Conservation (phyloP, 2,329 filamentous ascomycete genomes). For the Waltergamsia citrina region DNA sequence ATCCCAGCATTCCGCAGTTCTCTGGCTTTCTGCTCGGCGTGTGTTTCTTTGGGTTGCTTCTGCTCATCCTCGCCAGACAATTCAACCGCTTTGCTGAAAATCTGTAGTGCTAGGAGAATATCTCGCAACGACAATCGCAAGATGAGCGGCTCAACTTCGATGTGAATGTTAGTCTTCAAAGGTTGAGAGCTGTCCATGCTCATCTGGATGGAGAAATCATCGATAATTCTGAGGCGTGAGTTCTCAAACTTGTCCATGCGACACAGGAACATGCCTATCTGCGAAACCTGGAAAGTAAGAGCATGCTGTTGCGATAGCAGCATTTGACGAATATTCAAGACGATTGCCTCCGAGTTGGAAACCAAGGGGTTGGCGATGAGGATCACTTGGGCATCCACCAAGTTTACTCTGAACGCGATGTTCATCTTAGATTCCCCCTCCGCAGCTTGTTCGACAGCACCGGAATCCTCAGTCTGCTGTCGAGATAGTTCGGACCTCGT, state of each 20-base stretch:
- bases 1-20: conserved; percentile 39
- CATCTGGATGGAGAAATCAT: conserved; percentile 89
- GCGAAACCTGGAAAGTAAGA: conserved; percentile 82
- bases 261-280: conserved; percentile 96
- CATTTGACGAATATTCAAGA: conserved; percentile 88
- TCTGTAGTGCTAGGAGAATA: conserved; percentile 88
- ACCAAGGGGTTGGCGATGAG: conserved; percentile 91
- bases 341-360: conserved; percentile 87
- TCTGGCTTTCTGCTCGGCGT: conserved; percentile 44
- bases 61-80: conserved; percentile 59
- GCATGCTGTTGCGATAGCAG: conserved; percentile 90
- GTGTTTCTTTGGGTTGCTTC: conserved; percentile 15
- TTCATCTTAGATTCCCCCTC: conserved; percentile 40
- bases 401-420: conserved; percentile 81
- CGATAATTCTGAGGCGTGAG: conserved; percentile 80
- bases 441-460: conserved; percentile 3
- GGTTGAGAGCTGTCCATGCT: conserved; percentile 65
- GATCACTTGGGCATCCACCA: conserved; percentile 94
- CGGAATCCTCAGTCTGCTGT: conserved; percentile 9
- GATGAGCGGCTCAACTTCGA: conserved; percentile 86
- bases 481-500: conserved; percentile 16
- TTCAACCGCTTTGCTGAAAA: conserved; percentile 82
- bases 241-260: conserved; percentile 97
- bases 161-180: conserved; percentile 67
- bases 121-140: conserved; percentile 85